Base-by-base conservation (phyloP, 176 grass and related monocot species). In the Bromus sterilis region DNA sequence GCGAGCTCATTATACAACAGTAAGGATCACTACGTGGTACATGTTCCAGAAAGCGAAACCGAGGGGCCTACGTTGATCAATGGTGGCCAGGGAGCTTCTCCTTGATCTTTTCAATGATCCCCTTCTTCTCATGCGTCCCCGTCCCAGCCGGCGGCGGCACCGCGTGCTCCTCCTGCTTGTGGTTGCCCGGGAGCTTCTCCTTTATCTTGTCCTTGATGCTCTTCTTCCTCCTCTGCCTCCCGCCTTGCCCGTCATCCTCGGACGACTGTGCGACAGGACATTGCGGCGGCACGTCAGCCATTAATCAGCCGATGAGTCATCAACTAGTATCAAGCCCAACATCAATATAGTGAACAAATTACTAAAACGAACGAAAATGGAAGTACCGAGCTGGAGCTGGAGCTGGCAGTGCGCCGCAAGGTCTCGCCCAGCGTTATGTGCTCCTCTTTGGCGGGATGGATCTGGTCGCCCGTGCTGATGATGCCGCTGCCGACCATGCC, bases 171-270 rank as follows among this genome's bases (percentile, higher is more conserved):
- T 77, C 85, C 13, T 53, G 34, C 76, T 91, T 91, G 62, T 89
- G 91, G 37, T 15, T 31, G 18, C 91, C 89, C 0, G 89, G 94
- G 16, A 97, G 56, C 81, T 97, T 97, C 88, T 93, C 91, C 81
- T 89, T 97, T 3, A 97, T 87, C 84, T 93, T 97, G 26, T 93
- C 86, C 82, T 93, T 93, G 43, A 93, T 11, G 86, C 86, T 76
- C 86, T 93, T 97, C 91, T 93, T 94, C 93, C 87, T 97, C 84
- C 86, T 97, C 84, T 86, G 83, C 0, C 87, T 75, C 62, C 86
- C 81, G 11, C 89, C 89, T 15, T 89, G 79, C 32, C 84, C 94
- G 8, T 89, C 94, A 41, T 93, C 94, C 88, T 97, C 91, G 2
- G 91, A 91, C 37, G 86, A 93, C 90, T 80, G 42, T 2, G 14